Evolutionary conservation across 1,139 yeast species (phyloP).

Genomic region (Protomyces lactucae-debilis): DNA sequence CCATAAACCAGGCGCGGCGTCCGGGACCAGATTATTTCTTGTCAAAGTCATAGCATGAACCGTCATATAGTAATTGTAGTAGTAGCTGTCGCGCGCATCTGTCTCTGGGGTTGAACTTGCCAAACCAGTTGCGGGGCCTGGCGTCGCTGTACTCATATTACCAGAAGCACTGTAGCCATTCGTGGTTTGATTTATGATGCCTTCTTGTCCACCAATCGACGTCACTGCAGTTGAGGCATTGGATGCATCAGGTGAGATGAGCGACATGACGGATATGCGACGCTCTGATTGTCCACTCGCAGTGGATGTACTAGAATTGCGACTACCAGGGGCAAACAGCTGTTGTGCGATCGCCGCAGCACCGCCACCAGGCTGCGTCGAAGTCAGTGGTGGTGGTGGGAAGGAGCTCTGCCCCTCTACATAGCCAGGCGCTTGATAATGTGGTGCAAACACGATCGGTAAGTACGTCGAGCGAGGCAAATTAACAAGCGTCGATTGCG

Average conservation of each 20-base stretch:
- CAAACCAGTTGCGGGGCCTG: not conserved
- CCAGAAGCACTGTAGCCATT: not conserved
- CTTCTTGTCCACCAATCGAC: not conserved
- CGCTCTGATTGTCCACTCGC: slow-evolving; percentile 23
- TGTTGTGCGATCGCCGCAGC: not conserved
- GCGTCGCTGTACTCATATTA: not conserved
- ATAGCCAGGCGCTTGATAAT: slow-evolving; percentile 3
- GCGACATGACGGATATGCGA: slow-evolving; percentile 16
- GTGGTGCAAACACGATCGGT: slow-evolving; percentile 11
- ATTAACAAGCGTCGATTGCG: not conserved
- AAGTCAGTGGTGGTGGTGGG: not conserved
- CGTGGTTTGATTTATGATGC: not conserved
- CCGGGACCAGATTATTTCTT: not conserved
- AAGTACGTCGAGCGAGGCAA: not conserved
- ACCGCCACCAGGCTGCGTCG: not conserved
- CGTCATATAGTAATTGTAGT: not conserved
- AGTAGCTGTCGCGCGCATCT: slow-evolving; percentile 1
- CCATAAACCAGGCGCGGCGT: not conserved
- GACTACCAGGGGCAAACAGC: not conserved
- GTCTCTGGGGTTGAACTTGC: not conserved
- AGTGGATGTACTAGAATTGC: slow-evolving; percentile 18
- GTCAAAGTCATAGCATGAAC: not conserved
- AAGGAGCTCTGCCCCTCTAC: not conserved
- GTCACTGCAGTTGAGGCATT: not conserved
- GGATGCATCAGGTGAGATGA: slow-evolving; percentile 12